These are phyloP conservation scores for Leucoagaricus sp. DNA, from an alignment of 1,284 basidiomycete genomes.

Conservation along the genomic window DNA sequence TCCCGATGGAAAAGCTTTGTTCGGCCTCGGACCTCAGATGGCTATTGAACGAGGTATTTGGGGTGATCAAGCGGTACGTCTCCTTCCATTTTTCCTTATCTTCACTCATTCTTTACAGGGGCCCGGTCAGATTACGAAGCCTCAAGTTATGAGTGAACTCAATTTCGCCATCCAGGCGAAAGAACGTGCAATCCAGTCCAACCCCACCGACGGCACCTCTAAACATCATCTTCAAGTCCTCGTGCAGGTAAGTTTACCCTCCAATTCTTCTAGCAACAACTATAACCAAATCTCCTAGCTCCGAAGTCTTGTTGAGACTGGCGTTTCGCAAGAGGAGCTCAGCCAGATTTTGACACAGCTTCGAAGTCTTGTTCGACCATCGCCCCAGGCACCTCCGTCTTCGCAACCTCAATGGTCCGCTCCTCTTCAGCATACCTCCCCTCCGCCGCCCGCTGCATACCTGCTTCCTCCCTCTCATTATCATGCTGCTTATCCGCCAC, in stretches of 20 bases:
- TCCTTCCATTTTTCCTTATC: constrained; percentile 5
- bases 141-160: constrained; percentile 78
- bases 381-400: constrained; percentile 26
- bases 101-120: constrained; percentile 17
- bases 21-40: constrained; percentile 72
- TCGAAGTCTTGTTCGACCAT: constrained; percentile 57
- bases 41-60: constrained; percentile 80
- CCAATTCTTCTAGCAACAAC: constrained; percentile 14
- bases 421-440: constrained; percentile 3
- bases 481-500: neutral
- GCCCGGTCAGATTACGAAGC: constrained; percentile 56
- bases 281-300: constrained; percentile 47
- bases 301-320: constrained; percentile 73
- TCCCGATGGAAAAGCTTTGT: constrained; percentile 79
- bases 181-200: constrained; percentile 63
- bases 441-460: constrained; percentile 7
- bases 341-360: constrained; percentile 80
- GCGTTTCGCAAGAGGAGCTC: constrained; percentile 80
- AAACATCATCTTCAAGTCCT: constrained; percentile 72
- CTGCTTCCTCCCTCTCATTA: neutral
- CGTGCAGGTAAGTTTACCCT: constrained; percentile 59
- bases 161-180: constrained; percentile 79
- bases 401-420: constrained; percentile 10
- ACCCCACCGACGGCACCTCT: constrained; percentile 64
- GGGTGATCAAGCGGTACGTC: constrained; percentile 54